Base-by-base conservation (phyloP, 2,329 filamentous ascomycete species). In the Fusarium coffeatum region DNA sequence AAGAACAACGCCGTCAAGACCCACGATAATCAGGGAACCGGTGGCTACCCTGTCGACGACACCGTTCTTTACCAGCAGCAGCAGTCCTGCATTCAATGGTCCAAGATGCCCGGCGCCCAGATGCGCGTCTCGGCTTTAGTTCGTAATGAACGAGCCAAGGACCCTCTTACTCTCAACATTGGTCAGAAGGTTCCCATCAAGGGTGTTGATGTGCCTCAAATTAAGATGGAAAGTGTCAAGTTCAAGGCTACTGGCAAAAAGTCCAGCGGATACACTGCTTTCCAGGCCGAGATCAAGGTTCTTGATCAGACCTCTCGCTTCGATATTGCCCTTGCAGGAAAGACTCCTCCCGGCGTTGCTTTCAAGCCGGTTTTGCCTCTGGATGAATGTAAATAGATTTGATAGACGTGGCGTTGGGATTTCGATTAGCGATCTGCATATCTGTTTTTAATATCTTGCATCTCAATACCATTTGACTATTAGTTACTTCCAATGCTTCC, bases 11-110 rank as follows among this genome's bases (percentile, higher is more conserved):
- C 61, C 6, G 74, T 59, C 4, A 66, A 70, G 6, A 72, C 68
- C 16, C 70, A 71, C 25, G 77, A 79, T 56, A 68, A 66, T n/a
- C 74, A 75, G 18, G 42, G 59, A 22, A 63, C 50, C 0, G 50
- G 64, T 0, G 75, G 76, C 0, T 80, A 78, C 57, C 74, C 75
- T 11, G 53, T 79, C 3, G 59, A 75, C 9, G 74, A 79, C 30
- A 67, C 65, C 0, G 46, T 79, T 9, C 42, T 78, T 2, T 79
- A 73, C 45, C 73, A 78, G 30, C 42, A 62, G 11, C n/a, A 60
- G 0, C 62, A 68, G 49, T 79, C 77, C 2, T 79, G 77, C 62
- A 47, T 75, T n/a, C 4, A 6, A 8, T 3, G 22, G 27, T 1
- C 4, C 34, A 37, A 28, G 11, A 8, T 66, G 6, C n/a, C 2